Evolutionary conservation across 768 basidiomycete genomes (phyloP).

Genomic region (Daedaleopsis nitida): DNA sequence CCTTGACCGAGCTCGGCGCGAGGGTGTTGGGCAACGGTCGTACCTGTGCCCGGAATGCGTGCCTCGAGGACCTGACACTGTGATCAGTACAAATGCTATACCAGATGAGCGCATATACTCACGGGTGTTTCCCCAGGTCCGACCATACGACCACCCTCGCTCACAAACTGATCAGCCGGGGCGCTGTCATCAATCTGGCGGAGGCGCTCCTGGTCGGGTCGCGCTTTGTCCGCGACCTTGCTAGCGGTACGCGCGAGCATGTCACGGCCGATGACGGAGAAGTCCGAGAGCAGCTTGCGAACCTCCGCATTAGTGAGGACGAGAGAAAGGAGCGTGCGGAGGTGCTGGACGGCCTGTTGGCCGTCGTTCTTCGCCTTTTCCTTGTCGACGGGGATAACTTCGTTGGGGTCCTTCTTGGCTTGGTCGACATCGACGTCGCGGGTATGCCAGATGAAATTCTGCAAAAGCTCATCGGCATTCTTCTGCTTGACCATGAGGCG

Average conservation of each 20-base stretch:
- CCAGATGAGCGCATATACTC: constrained; percentile 3
- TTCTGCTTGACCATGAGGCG: constrained; percentile 76
- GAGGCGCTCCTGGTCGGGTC: constrained; percentile 66
- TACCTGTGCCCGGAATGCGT: constrained; percentile 47
- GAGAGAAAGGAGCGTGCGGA: constrained; percentile 85
- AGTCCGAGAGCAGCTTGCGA: constrained; percentile 84
- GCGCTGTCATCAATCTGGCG: constrained; percentile 69
- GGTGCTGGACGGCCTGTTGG: constrained; percentile 70
- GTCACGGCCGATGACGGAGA: constrained; percentile 78
- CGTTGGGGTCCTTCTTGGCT: constrained; percentile 43
- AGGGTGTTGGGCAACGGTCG: constrained; percentile 51
- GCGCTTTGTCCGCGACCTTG: constrained; percentile 69
- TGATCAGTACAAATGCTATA: background rate
- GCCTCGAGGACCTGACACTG: constrained; percentile 37
- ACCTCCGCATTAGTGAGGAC: constrained; percentile 93
- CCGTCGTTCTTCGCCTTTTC: constrained; percentile 36
- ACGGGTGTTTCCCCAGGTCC: constrained; percentile 50
- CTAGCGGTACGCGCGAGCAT: constrained; percentile 73
- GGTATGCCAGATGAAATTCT: constrained; percentile 88
- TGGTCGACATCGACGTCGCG: constrained; percentile 49
- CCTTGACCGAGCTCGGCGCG: constrained; percentile 45
- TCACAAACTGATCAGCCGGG: constrained; percentile 66
- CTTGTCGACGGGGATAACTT: constrained; percentile 50
- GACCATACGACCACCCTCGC: constrained; percentile 42
- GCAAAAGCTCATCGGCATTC: constrained; percentile 90